A percentile compares a stretch with the other conserved stretches of the same genome.
These are phyloP conservation scores for Phanerochaete sordida DNA, from an alignment of 768 basidiomycete species.

Conservation along the genomic window DNA sequence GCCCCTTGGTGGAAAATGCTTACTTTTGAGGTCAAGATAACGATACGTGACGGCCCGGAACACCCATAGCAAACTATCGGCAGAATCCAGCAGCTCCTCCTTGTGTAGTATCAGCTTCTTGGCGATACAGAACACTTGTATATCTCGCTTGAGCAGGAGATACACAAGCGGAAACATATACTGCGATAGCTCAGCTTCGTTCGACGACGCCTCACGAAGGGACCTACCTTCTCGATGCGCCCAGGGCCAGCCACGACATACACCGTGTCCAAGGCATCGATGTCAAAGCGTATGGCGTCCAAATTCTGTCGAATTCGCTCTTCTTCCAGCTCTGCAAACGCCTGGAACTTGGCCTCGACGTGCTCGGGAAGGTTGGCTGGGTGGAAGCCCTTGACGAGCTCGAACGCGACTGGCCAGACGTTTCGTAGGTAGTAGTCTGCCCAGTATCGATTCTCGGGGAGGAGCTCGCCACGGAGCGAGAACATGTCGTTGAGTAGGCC, in stretches of 20 bases:
- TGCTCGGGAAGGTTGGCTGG: slow-evolving; percentile 1
- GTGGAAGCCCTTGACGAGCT: not conserved
- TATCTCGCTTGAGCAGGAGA: slow-evolving; percentile 31
- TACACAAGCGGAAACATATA: slow-evolving; percentile 33
- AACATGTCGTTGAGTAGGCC: slow-evolving; percentile 12
- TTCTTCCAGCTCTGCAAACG: slow-evolving; percentile 23
- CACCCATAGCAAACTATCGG: slow-evolving; percentile 17
- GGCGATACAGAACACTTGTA: slow-evolving; percentile 29
- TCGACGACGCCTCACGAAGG: not conserved
- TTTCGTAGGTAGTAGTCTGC: slow-evolving; percentile 25
- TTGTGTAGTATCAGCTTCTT: slow-evolving; percentile 23
- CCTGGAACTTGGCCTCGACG: slow-evolving; percentile 16
- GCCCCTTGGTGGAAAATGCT: not conserved
- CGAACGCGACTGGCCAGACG: slow-evolving; percentile 12
- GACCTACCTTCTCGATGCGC: slow-evolving; percentile 25
- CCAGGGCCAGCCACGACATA: slow-evolving; percentile 23
- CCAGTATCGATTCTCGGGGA: slow-evolving; percentile 19
- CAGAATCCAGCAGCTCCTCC: slow-evolving; percentile 16
- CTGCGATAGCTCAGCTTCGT: slow-evolving; percentile 13
- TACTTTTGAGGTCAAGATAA: slow-evolving; percentile 12
- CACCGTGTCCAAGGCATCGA: slow-evolving; percentile 27
- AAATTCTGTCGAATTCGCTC: slow-evolving; percentile 20
- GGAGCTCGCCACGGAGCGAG: slow-evolving; percentile 1
- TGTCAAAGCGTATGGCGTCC: slow-evolving; percentile 21
- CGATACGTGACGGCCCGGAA: slow-evolving; percentile 14